phyloP scores from a whole-genome alignment of 2,329 filamentous ascomycete genomes.

The Xylaria arbuscula region DNA sequence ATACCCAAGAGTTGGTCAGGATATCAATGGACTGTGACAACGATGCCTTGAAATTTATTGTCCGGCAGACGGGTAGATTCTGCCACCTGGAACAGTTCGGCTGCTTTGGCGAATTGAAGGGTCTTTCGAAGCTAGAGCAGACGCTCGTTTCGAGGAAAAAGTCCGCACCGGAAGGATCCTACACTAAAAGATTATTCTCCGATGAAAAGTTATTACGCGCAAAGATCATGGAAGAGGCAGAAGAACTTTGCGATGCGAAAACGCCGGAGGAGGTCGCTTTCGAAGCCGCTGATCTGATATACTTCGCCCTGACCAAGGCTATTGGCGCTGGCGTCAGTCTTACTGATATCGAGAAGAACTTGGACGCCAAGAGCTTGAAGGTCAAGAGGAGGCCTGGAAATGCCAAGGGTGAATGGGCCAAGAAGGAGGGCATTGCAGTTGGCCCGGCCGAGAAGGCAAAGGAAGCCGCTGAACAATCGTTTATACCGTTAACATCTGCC shows the following conservation, averaged over 20 bases:
- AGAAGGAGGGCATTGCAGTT: conserved; percentile 76
- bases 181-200: conserved; percentile 91
- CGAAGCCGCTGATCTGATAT: conserved; percentile 93
- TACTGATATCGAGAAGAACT: conserved; percentile 88
- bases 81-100: conserved; percentile 93
- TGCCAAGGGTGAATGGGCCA: conserved; percentile 92
- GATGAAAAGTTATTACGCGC: conserved; percentile 89
- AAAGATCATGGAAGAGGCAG: conserved; percentile 98
- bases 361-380: conserved; percentile 95
- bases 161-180: conserved; percentile 88
- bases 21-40: conserved; percentile 92
- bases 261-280: conserved; percentile 87
- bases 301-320: conserved; percentile 94
- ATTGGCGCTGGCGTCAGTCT: conserved; percentile 85
- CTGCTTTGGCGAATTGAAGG: conserved; percentile 88
- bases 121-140: conserved; percentile 86
- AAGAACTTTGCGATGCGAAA: conserved; percentile 90
- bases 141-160: conserved; percentile 84
- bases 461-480: conserved; percentile 51
- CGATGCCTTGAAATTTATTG: conserved; percentile 90
- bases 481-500: conserved; percentile 50
- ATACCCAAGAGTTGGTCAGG: conserved; percentile 88
- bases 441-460: conserved; percentile 49
- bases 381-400: conserved; percentile 93
- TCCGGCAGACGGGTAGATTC: conserved; percentile 91